Evolutionary conservation across 257 asterid species (phyloP).

Genomic region (Plantago major): DNA sequence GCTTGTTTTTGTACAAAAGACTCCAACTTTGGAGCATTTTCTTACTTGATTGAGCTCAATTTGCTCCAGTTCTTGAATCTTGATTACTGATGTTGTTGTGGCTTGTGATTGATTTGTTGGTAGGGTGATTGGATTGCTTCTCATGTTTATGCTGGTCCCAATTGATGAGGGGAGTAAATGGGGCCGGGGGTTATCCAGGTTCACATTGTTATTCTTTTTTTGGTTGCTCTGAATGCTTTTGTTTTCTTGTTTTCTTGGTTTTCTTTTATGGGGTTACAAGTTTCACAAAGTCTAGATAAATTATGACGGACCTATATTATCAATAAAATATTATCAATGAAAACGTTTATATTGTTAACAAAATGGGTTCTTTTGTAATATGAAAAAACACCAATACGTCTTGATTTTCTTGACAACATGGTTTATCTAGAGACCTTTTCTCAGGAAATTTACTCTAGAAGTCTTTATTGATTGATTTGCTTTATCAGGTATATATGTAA

Average conservation of each 20-base stretch:
- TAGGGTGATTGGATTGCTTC: constrained; percentile 69
- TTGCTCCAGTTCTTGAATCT: not conserved
- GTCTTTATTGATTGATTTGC: constrained; percentile 5
- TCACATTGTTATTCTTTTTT: not conserved
- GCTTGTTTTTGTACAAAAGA: no score
- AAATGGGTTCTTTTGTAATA: no score
- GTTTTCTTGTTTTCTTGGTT: no score
- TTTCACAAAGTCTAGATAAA: no score
- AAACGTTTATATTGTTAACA: no score
- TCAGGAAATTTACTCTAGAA: not conserved
- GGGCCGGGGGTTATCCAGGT: constrained; percentile 73
- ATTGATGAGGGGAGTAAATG: constrained; percentile 59
- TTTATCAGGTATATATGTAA: constrained; percentile 52
- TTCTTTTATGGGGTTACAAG: no score
- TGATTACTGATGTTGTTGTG: no score
- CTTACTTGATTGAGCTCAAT: not conserved
- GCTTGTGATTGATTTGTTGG: not conserved
- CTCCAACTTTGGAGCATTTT: no score
- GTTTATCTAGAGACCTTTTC: not conserved
- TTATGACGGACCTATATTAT: no score
- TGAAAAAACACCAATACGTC: no score
- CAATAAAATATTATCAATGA: no score
- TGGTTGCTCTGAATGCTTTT: not conserved
- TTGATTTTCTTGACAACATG: no score
- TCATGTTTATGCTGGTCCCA: constrained; percentile 59